phyloP scores from a whole-genome alignment of 331 rosid genomes.

The Saraca asoca region DNA sequence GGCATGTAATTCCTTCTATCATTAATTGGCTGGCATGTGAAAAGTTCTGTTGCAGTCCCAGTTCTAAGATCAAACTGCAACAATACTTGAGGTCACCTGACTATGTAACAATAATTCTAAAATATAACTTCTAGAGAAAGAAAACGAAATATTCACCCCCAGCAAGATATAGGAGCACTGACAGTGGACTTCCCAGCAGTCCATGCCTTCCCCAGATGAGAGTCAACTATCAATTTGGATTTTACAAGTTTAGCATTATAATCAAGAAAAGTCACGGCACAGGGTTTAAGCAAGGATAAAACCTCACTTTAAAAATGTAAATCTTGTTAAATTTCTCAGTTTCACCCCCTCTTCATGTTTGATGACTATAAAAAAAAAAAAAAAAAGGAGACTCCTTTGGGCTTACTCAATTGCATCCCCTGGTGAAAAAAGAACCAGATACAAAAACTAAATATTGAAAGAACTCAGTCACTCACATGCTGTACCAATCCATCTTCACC shows the following conservation, averaged over 20 bases:
- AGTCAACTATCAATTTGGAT: slow-evolving; percentile 8
- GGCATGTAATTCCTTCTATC: slow-evolving; percentile 49
- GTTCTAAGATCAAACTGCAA: slow-evolving; percentile 88
- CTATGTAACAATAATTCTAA: slow-evolving; percentile 14
- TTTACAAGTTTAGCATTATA: neutral
- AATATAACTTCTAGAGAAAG: neutral
- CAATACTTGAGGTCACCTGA: slow-evolving; percentile 35
- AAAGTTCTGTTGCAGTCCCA: slow-evolving; percentile 60
- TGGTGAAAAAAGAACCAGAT: slow-evolving; percentile 21
- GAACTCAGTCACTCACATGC: slow-evolving; percentile 60
- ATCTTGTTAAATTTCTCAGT: neutral
- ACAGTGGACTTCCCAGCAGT: slow-evolving; percentile 2
- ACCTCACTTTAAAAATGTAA: too few species aligned
- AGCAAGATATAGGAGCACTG: slow-evolving; percentile 4
- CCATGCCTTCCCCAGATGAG: neutral
- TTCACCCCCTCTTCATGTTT: neutral
- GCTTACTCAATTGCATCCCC: neutral
- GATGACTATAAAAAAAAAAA: neutral
- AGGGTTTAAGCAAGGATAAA: neutral
- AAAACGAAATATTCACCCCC: slow-evolving; percentile 5
- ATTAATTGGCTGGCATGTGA: slow-evolving; percentile 61
- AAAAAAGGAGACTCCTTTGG: neutral
- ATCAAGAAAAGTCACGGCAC: neutral
- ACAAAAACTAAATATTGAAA: slow-evolving; percentile 15
- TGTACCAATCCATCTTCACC: slow-evolving; percentile 95